phyloP scores from a whole-genome alignment of 495 filamentous ascomycete species.

The Tetracladium marchalianum region DNA sequence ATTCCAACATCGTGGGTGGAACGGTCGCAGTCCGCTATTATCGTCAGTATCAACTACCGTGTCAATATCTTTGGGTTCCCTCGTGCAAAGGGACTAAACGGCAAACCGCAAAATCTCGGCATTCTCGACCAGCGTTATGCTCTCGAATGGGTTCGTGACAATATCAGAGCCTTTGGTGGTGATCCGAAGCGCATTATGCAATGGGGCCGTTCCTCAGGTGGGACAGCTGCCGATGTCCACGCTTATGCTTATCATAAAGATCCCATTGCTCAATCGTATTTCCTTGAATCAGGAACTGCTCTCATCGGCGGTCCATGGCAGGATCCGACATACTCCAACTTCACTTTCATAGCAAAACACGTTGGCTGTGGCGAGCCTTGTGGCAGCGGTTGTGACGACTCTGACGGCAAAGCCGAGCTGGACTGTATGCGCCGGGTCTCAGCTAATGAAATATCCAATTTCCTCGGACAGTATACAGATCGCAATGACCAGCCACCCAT shows the following conservation, averaged over 20 bases:
- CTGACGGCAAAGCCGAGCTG: constrained; percentile 25
- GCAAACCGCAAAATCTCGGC: constrained; percentile 50
- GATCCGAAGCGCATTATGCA: constrained; percentile 33
- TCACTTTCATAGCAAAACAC: constrained; percentile 31
- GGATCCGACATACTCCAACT: constrained; percentile 25
- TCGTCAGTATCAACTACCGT: constrained; percentile 51
- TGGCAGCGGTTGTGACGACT: constrained; percentile 3
- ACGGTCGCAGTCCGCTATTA: constrained; percentile 36
- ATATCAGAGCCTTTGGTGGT: constrained; percentile 62
- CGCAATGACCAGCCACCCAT: constrained; percentile 21
- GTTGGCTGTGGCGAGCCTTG: constrained; percentile 27
- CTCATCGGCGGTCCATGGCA: constrained; percentile 17
- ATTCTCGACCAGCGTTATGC: constrained; percentile 59
- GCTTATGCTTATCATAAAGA: constrained; percentile 33
- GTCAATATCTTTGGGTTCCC: constrained; percentile 53
- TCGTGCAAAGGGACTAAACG: constrained; percentile 28
- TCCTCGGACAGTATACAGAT: constrained; percentile 29
- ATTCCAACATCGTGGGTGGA: constrained; percentile 31
- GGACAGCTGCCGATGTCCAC: constrained; percentile 26
- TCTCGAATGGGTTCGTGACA: constrained; percentile 62
- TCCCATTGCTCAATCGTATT: constrained; percentile 30
- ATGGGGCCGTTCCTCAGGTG: constrained; percentile 38
- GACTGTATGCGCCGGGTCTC: constrained; percentile 34
- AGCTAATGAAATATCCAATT: constrained; percentile 27
- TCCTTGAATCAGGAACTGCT: constrained; percentile 33